Base-by-base conservation (phyloP, 108 stramenopile genomes). In the Stephanodiscus triporus region DNA sequence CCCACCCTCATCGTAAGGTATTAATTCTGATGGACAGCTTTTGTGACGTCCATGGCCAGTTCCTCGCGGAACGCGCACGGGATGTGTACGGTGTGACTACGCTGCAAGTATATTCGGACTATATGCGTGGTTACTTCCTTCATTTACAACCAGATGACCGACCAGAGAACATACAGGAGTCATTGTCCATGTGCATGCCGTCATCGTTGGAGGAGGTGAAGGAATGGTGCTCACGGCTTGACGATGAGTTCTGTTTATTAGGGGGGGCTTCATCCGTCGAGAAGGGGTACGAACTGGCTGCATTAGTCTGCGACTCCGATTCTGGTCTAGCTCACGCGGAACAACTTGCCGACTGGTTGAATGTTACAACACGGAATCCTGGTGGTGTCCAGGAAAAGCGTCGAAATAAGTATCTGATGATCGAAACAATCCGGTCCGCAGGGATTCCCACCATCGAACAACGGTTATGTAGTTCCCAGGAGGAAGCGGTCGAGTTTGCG, bases 391-490 rank as follows among this genome's bases (percentile, higher is more conserved):
- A 32, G 27, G 43, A 45, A 16, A 86, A 82, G 30, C 66, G 88
- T 70, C 72, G 88, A 13, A 73, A 89, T 81, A 89, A 89, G 56
- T 87, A 65, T 63, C 59, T 76, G 13, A 89, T 86, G 84, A 83
- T 84, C 45, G 69, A 86, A 50, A 57, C 29, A 19, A 26, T 20
- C 74, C 16, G 30, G 29, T 58, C 37, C 63, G 26, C 54, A 17
- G 81, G 88, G 36, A 10, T 85, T 50, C 43, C 43, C 13, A 74
- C 85, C 9, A 88, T 90, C 9, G 55, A 75, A 68, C 95, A 96
- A 65, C 65, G 60, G 16, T 58, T 91, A 11, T 90, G 92, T 45
- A 6, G 49, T 9, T 76, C 80, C 7, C 38, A 80, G 43, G 77
- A 85, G 4, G 85, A 90, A 54, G 89, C 91, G 9, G 56, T 70